phyloP scores from a whole-genome alignment of 2,329 filamentous ascomycete genomes.

The Stagonosporopsis cucurbitacearum region DNA sequence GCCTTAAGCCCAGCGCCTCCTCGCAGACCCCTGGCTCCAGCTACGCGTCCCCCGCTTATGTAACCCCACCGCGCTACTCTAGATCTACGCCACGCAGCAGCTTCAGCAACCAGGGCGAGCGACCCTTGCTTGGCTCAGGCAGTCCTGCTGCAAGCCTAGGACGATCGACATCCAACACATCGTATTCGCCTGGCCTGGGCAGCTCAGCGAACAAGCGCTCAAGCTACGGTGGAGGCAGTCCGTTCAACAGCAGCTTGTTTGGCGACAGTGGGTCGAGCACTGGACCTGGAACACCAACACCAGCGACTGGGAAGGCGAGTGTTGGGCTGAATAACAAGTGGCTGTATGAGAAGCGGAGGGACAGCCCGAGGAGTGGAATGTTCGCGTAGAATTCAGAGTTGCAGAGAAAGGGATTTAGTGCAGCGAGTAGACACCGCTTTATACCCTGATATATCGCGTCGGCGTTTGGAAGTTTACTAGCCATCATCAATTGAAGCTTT shows the following conservation, averaged over 20 bases:
- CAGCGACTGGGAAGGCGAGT: conserved; percentile 65
- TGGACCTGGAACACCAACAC: conserved; percentile 70
- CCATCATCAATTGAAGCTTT: not conserved
- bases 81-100: conserved; percentile 73
- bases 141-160: conserved; percentile 53
- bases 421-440: conserved; percentile 29
- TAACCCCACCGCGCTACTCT: conserved; percentile 86
- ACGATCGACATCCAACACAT: conserved; percentile 43
- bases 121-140: conserved; percentile 60
- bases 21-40: conserved; percentile 68
- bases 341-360: conserved; percentile 83
- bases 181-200: conserved; percentile 62
- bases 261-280: conserved; percentile 48
- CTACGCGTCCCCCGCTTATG: conserved; percentile 62
- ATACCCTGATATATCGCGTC: conserved; percentile 45
- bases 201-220: conserved; percentile 61
- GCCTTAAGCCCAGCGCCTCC: conserved; percentile 70
- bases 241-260: conserved; percentile 47
- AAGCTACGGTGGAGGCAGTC: conserved; percentile 63
- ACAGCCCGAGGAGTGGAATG: conserved; percentile 52
- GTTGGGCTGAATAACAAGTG: conserved; percentile 90
- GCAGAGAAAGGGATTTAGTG: not conserved
- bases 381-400: conserved; percentile 27
- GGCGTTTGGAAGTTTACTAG: conserved; percentile 18
- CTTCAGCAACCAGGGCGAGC: conserved; percentile 56